A percentile compares a stretch with the other conserved stretches of the same genome.
These are phyloP conservation scores for Eutrema yunnanense DNA, from an alignment of 345 rosid species.

Conservation along the genomic window DNA sequence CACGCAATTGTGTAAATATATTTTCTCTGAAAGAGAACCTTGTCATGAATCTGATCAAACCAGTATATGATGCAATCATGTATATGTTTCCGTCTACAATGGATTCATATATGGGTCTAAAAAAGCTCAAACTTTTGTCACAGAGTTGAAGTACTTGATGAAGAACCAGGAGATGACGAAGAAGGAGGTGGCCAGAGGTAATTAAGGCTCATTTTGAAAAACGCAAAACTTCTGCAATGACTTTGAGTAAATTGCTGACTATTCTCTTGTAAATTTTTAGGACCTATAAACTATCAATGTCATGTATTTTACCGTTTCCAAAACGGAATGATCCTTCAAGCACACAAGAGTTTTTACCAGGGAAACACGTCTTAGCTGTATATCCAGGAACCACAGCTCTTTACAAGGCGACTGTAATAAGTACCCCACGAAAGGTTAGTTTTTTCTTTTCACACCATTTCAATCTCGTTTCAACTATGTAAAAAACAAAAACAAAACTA, in stretches of 20 bases:
- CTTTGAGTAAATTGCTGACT: neutral
- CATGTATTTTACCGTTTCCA: constrained; percentile 82
- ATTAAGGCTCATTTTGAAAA: neutral
- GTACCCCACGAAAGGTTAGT: constrained; percentile 66
- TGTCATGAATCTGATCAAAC: neutral
- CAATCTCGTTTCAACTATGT: constrained; percentile 35
- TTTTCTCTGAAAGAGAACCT: neutral
- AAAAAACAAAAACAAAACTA: neutral
- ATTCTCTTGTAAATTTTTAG: constrained; percentile 32
- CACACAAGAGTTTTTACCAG: constrained; percentile 55
- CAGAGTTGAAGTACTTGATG: constrained; percentile 92
- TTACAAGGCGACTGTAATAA: constrained; percentile 88
- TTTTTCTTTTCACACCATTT: constrained; percentile 56
- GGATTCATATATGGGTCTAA: neutral
- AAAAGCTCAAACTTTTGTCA: neutral
- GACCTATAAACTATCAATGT: constrained; percentile 76
- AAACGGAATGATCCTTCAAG: constrained; percentile 54
- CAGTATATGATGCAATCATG: neutral
- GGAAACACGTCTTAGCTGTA: constrained; percentile 91
- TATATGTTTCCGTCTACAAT: neutral
- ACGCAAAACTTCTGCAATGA: neutral
- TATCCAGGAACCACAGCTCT: constrained; percentile 98
- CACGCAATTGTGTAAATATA: neutral
- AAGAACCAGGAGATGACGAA: constrained; percentile 97
- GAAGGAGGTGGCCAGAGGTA: constrained; percentile 80